Evolutionary conservation across 805 yeast species (phyloP).

Genomic region (Yarrowia sp.): DNA sequence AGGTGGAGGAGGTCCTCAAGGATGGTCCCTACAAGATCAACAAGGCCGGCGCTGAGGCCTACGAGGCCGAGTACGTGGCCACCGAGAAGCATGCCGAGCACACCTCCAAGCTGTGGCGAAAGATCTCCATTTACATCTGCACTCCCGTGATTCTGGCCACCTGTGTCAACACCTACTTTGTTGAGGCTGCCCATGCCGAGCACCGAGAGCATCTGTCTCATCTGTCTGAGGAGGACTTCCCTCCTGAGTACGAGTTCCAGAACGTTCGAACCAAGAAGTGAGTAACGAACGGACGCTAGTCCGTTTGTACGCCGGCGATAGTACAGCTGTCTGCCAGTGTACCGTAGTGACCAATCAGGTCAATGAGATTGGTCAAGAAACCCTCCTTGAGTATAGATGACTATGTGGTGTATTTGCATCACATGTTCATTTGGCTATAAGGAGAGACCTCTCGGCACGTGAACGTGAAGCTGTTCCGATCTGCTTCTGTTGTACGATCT

Average conservation of each 20-base stretch:
- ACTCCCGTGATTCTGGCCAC: slow-evolving; percentile 79
- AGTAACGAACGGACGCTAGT: neutral
- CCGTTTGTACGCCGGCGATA: too few species aligned
- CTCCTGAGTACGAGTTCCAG: slow-evolving; percentile 86
- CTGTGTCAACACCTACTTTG: slow-evolving; percentile 78
- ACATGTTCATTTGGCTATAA: too few species aligned
- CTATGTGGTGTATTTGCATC: too few species aligned
- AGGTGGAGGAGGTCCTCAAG: slow-evolving; percentile 37
- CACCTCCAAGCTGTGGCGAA: slow-evolving; percentile 84
- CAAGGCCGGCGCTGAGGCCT: slow-evolving; percentile 74
- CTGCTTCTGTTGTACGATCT: too few species aligned
- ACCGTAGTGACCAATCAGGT: too few species aligned
- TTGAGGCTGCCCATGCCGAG: slow-evolving; percentile 87
- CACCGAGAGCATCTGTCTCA: slow-evolving; percentile 66
- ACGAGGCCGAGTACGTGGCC: slow-evolving; percentile 65
- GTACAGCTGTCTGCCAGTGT: too few species aligned
- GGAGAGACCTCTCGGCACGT: too few species aligned
- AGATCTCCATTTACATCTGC: slow-evolving; percentile 79
- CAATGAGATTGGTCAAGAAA: too few species aligned
- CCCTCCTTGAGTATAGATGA: too few species aligned
- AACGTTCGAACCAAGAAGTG: slow-evolving; percentile 79
- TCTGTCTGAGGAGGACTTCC: slow-evolving; percentile 90
- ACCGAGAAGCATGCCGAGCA: slow-evolving; percentile 79
- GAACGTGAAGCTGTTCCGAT: too few species aligned
- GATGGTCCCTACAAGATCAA: slow-evolving; percentile 48